Base-by-base conservation (phyloP, 1,139 yeast species). In the Kodamaea sp. region DNA sequence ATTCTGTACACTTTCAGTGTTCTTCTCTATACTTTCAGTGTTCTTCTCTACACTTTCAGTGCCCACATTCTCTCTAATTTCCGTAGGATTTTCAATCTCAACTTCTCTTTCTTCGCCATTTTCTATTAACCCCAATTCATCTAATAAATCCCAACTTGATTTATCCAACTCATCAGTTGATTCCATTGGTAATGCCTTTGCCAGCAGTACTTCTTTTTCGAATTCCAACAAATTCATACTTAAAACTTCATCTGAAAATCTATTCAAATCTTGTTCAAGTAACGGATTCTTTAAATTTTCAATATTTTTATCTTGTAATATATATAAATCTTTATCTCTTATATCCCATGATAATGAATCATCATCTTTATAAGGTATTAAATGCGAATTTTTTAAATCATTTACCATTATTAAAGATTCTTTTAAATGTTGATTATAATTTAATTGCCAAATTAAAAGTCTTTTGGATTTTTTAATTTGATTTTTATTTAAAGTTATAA, bases 391-490 rank as follows among this genome's bases (percentile, higher is more conserved):
- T 5, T 27, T 15, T n/a, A 8, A 7, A 5, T 36, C 39, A 2
- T 66, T 61, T 4, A 63, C 32, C 8, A 51, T 36, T 3, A 15
- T 15, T 24, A 67, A 36, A 23, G 35, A 34, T 31, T 56, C 55
- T 15, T 48, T 47, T 11, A 53, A 38, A 44, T 67, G 74, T 26
- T 57, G 49, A 39, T 67, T 67, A 42, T 59, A 58, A 45, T 67
- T 60, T 37, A 71, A 52, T 22, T 55, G 46, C 76, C 76, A 70
- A 37, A 67, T 44, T 12, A 72, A 45, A 11, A 70, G 55, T 33
- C 77, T 48, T 43, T 66, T 67, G 9, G 69, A 69, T 12, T 67
- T 51, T 37, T 58, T 54, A 22, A 64, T 53, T 42, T 62, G 65
- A 22, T 45, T 52, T 11, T 42, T 40, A 33, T 56, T 59, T n/a